Conservation (phyloP, 805 yeast species). For the Osmozyma mogii region DNA sequence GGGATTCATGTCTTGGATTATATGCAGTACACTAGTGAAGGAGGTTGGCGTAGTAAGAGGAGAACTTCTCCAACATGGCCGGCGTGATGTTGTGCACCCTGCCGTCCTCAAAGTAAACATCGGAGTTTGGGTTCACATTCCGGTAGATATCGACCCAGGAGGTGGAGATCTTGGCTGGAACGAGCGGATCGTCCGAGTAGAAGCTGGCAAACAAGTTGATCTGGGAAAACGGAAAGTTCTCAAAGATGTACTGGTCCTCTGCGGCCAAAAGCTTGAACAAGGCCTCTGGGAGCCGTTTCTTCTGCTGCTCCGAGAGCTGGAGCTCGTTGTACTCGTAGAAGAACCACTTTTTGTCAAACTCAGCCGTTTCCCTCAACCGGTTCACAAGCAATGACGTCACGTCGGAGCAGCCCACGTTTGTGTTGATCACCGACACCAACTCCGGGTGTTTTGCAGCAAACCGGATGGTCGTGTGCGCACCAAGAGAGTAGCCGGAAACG, state of each 20-base stretch:
- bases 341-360: constrained; percentile 23
- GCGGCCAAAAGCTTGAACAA: constrained; percentile 23
- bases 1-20: neutral
- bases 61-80: constrained; percentile 26
- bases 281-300: constrained; percentile 21
- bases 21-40: neutral
- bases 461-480: constrained; percentile 50
- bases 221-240: constrained; percentile 22
- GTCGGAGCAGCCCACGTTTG: constrained; percentile 45
- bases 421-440: constrained; percentile 33
- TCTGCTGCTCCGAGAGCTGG: constrained; percentile 19
- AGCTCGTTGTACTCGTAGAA: constrained; percentile 28
- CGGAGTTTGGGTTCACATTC: constrained; percentile 18
- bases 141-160: constrained; percentile 25
- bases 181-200: constrained; percentile 29
- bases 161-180: constrained; percentile 25
- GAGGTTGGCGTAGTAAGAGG: constrained; percentile 22
- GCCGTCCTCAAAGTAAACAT: constrained; percentile 21
- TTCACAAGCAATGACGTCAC: constrained; percentile 37
- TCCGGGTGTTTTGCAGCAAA: constrained; percentile 33
- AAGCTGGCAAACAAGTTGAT: constrained; percentile 30
- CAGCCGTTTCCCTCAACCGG: constrained; percentile 23
- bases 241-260: constrained; percentile 25
- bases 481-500: constrained; percentile 45
- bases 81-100: constrained; percentile 27